Base-by-base conservation (phyloP, 331 rosid genomes). In the Pyracantha coccinea region DNA sequence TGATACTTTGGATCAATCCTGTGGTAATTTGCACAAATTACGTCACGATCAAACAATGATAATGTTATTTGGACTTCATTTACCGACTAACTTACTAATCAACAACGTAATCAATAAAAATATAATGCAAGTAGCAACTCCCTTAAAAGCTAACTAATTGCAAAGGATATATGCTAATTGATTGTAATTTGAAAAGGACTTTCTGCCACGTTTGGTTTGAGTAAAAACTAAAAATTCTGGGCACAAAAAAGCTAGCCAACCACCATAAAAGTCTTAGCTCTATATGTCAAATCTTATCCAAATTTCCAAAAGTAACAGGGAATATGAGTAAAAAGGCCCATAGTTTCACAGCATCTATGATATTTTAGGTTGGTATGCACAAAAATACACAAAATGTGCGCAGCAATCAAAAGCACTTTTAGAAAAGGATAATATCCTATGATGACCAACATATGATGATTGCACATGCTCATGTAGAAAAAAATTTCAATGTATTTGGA, bases 1-100 rank as follows among this genome's bases (percentile, higher is more conserved):
- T 91, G 98, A 65, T 93, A 93, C 81, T 74, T 89, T 77, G 97
- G 97, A 62, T 93, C 96, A 78, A 88, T 87, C 98, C 98, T 93
- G 77, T 66, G 61, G 55, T 10, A 38, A 38, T 38, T 17, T 32
- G 2, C n/a, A 21, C 32, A 57, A 35, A 23, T 72, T 32, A 38
- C 14, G 45, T 38, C 45, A 38, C 1, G 45, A 38, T 38, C 45
- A 38, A 38, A 38, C 45, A 38, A 38, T 38, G 14, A 38, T 38
- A 38, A 38, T 38, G 45, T 38, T 38, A 38, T 38, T 38, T 38
- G 4, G 45, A 38, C 45, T 38, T 38, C 45, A 38, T 38, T 38
- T 38, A 38, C 45, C 14, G 13, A 38, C 14, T 3, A 38, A 9
- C 45, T 38, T 10, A 38, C 45, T 38, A 9, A 35, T 35, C 12